Evolutionary conservation across 2,329 filamentous ascomycete genomes (phyloP).

Genomic region (Neonectria sp.): DNA sequence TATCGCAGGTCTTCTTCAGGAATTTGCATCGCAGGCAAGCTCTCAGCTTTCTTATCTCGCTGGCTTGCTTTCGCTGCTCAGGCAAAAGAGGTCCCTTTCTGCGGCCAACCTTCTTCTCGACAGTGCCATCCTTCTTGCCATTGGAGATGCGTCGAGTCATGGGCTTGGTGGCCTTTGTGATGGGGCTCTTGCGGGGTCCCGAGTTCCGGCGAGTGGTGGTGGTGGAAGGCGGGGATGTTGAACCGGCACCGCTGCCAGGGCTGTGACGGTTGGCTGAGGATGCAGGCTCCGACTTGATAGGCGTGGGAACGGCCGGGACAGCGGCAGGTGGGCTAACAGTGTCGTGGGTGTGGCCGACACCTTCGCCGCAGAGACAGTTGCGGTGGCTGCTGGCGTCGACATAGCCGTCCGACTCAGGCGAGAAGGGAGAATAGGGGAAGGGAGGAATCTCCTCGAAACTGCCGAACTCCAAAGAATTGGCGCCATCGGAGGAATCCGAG

Average conservation of each 20-base stretch:
- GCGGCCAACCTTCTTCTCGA: slow-evolving; percentile 93
- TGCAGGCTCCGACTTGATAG: slow-evolving; percentile 71
- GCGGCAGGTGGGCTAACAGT: slow-evolving; percentile 78
- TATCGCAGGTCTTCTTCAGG: slow-evolving; percentile 99
- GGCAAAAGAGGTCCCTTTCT: slow-evolving; percentile 91
- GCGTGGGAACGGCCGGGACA: slow-evolving; percentile 77
- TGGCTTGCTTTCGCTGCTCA: slow-evolving; percentile 95
- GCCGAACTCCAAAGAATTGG: slow-evolving; percentile 76
- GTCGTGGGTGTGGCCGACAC: slow-evolving; percentile 62
- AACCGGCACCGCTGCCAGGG: slow-evolving; percentile 73
- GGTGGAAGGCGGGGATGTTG: slow-evolving; percentile 73
- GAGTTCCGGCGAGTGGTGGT: slow-evolving; percentile 75
- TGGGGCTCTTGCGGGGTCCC: slow-evolving; percentile 82
- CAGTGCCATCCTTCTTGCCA: slow-evolving; percentile 82
- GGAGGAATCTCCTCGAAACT: slow-evolving; percentile 85
- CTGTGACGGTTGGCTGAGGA: slow-evolving; percentile 71
- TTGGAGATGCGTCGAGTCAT: slow-evolving; percentile 84
- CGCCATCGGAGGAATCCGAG: slow-evolving; percentile 86
- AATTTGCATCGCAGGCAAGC: slow-evolving; percentile 98
- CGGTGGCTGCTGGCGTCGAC: slow-evolving; percentile 73
- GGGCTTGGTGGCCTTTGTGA: slow-evolving; percentile 84
- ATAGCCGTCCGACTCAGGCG: slow-evolving; percentile 84
- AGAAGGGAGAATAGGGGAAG: slow-evolving; percentile 85
- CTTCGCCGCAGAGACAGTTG: slow-evolving; percentile 73
- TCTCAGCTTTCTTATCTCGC: slow-evolving; percentile 94